Conservation (phyloP, 2,329 filamentous ascomycete genomes). For the Ilyonectria destructans region DNA sequence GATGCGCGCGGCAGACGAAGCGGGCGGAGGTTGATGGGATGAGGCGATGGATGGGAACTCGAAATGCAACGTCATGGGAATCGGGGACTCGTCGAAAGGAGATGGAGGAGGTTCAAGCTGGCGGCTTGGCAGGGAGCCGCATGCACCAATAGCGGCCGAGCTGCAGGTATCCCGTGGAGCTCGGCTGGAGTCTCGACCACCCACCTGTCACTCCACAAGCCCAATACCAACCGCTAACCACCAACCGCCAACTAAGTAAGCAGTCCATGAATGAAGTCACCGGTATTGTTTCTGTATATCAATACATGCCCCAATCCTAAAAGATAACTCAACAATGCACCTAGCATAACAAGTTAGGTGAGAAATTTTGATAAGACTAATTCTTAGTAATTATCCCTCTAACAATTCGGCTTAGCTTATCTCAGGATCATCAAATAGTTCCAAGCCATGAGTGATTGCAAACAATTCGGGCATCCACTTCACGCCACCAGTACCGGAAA, state of each 20-base stretch:
- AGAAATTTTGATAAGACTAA: background rate
- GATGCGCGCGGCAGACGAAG: constrained; percentile 12
- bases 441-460: no score
- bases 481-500: no score
- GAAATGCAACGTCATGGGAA: constrained; percentile 49
- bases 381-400: background rate
- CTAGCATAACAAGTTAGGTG: no score
- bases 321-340: no score
- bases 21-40: constrained; percentile 20
- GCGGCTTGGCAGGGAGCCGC: constrained; percentile 46
- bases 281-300: no score
- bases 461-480: no score
- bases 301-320: no score
- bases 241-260: background rate
- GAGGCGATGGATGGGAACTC: constrained; percentile 39
- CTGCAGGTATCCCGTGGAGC: constrained; percentile 42
- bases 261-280: no score
- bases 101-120: constrained; percentile 49
- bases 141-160: constrained; percentile 40
- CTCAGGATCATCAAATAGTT: no score
- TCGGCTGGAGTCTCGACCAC: constrained; percentile 30
- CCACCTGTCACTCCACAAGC: constrained; percentile 30
- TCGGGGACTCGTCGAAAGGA: constrained; percentile 44
- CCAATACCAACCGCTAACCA: constrained; percentile 24
- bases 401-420: no score